These are phyloP conservation scores for Leptomonas pyrrhocoris DNA, from an alignment of 208 protist species.

Conservation along the genomic window DNA sequence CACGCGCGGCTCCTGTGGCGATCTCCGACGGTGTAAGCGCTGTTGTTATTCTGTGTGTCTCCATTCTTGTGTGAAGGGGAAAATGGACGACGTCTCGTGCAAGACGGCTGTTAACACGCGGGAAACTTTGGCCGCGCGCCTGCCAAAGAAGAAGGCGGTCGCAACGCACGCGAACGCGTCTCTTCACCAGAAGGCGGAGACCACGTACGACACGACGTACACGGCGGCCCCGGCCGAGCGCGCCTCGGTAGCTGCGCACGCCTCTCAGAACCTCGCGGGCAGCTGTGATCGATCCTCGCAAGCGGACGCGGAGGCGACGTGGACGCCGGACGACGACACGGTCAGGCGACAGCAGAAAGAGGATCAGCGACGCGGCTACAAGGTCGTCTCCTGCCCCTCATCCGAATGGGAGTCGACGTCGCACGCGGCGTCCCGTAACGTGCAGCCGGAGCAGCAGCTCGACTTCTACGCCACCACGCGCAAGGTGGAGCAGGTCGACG, in stretches of 20 bases:
- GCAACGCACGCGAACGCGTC: constrained; percentile 22
- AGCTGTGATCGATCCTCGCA: background rate
- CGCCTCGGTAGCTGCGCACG: background rate
- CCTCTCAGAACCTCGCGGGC: background rate
- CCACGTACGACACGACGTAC: constrained; percentile 78
- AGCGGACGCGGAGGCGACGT: background rate
- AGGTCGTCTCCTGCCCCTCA: constrained; percentile 27
- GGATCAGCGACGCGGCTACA: constrained; percentile 17
- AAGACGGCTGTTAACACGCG: constrained; percentile 87
- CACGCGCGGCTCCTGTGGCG: too few relatives aligned
- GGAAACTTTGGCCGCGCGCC: constrained; percentile 49
- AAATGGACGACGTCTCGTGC: constrained; percentile 43
- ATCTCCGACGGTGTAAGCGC: too few relatives aligned
- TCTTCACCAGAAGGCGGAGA: constrained; percentile 63
- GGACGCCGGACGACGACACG: background rate
- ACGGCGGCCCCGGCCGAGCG: background rate
- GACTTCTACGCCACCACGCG: constrained; percentile 77
- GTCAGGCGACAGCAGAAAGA: background rate
- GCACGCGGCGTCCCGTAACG: constrained; percentile 50
- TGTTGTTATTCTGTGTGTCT: too few relatives aligned
- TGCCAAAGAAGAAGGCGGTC: constrained; percentile 37
- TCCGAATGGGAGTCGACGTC: constrained; percentile 64
- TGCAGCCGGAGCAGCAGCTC: constrained; percentile 49
- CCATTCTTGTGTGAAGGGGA: background rate
- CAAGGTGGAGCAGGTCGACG: constrained; percentile 72